These are phyloP conservation scores for Kwoniella mangroviensis DNA, from an alignment of 768 basidiomycete species.

Conservation along the genomic window DNA sequence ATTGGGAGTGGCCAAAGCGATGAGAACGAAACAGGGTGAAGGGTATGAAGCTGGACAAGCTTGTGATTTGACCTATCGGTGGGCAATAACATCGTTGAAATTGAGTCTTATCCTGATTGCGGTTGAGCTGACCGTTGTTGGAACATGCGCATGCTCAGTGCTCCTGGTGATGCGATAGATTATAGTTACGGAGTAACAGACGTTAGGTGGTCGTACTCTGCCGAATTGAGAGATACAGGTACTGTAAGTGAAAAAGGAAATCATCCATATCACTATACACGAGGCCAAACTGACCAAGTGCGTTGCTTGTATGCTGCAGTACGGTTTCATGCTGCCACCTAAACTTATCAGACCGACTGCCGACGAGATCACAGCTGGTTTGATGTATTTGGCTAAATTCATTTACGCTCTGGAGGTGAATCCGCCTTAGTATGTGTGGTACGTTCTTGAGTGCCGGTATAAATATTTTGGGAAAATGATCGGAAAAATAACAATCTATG, in stretches of 20 bases:
- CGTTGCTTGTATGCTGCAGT: conserved; percentile 59
- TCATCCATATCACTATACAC: too few relatives aligned
- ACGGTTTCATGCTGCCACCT: conserved; percentile 75
- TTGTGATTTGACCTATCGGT: conserved; percentile 57
- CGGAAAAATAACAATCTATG: too few relatives aligned
- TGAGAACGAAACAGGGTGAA: conserved; percentile 65
- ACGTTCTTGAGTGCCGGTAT: too few relatives aligned
- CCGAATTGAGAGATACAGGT: conserved; percentile 72
- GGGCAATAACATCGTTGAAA: conserved; percentile 17
- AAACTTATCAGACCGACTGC: conserved; percentile 77
- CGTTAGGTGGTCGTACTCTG: conserved; percentile 69
- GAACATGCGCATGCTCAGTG: conserved; percentile 44
- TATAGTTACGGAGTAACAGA: conserved; percentile 67
- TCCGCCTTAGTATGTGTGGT: conserved; percentile 4
- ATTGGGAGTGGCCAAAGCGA: conserved; percentile 67
- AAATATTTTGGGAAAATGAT: too few relatives aligned
- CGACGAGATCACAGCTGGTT: conserved; percentile 71
- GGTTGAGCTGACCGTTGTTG: too few relatives aligned
- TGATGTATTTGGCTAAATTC: conserved; percentile 72
- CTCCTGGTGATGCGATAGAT: conserved; percentile 70
- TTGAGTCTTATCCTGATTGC: not conserved
- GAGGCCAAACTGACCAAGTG: too few relatives aligned
- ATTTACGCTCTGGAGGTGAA: conserved; percentile 61
- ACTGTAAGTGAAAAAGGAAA: conserved; percentile 61
- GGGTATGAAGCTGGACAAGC: conserved; percentile 63